phyloP scores from a whole-genome alignment of 192 early-diverging fungal species.

The Backusella psychrophila region DNA sequence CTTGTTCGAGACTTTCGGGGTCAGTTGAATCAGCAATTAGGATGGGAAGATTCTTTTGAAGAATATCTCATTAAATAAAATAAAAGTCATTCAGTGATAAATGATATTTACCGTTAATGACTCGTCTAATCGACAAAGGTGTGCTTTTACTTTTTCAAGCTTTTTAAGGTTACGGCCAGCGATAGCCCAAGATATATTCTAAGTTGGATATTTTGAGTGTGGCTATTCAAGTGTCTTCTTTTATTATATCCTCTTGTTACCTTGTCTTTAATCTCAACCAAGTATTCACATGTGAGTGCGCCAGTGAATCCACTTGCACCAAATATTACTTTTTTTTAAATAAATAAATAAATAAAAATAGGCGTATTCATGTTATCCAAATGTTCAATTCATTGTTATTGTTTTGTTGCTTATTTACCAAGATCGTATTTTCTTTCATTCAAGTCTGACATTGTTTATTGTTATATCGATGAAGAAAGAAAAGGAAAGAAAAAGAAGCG shows the following conservation, averaged over 20 bases:
- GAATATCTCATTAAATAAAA: not conserved
- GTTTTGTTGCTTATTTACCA: not conserved
- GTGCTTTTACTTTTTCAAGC: conserved; percentile 54
- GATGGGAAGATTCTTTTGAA: conserved; percentile 48
- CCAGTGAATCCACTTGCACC: conserved; percentile 90
- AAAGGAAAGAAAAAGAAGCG: not conserved
- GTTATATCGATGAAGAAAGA: not conserved
- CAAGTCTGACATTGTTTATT: conserved; percentile 6
- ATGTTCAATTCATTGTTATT: not conserved
- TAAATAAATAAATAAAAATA: not conserved
- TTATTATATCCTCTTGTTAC: not conserved
- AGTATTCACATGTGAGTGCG: conserved; percentile 63
- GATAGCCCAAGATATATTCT: conserved; percentile 68
- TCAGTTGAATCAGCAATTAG: conserved; percentile 68
- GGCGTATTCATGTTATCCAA: not conserved
- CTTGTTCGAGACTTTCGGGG: conserved; percentile 53
- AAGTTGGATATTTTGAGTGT: not conserved
- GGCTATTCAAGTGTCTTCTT: not conserved
- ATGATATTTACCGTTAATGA: conserved; percentile 35
- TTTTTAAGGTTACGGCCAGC: conserved; percentile 72
- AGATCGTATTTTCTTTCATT: conserved; percentile 15
- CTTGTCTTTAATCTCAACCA: conserved; percentile 19
- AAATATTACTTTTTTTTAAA: conserved; percentile 48
- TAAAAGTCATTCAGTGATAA: not conserved
- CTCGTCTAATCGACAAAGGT: conserved; percentile 50